These are phyloP conservation scores for Fomitopsis palustris DNA, from an alignment of 1,284 basidiomycete genomes.

Conservation along the genomic window DNA sequence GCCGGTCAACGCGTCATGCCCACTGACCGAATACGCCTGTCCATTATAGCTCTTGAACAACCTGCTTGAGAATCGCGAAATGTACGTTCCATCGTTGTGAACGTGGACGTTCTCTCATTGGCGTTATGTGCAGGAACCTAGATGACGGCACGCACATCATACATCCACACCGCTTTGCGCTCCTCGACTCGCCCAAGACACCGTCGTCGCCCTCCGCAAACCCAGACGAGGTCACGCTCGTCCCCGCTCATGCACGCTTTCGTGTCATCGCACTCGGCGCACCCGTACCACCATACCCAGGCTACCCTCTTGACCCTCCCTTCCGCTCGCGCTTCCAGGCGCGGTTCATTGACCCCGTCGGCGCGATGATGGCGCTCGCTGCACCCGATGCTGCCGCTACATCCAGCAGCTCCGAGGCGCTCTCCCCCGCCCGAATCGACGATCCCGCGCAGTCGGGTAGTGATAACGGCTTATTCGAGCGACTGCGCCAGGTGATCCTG, in stretches of 20 bases:
- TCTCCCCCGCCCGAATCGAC: slow-evolving; percentile 9
- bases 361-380: slow-evolving; percentile 47
- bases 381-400: background rate
- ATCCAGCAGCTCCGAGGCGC: background rate
- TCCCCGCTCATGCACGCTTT: slow-evolving; percentile 61
- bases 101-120: too few relatives aligned
- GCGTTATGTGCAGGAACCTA: slow-evolving; percentile 56
- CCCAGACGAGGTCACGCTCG: slow-evolving; percentile 31
- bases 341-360: slow-evolving; percentile 59
- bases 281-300: slow-evolving; percentile 63
- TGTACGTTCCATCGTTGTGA: slow-evolving; percentile 41
- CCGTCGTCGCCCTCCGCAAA: slow-evolving; percentile 30
- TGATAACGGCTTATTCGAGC: slow-evolving; percentile 29
- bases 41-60: slow-evolving; percentile 53
- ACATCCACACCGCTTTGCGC: slow-evolving; percentile 53
- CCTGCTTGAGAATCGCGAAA: slow-evolving; percentile 64
- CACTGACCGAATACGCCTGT: background rate
- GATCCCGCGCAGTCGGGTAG: background rate
- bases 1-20: background rate
- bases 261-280: slow-evolving; percentile 63
- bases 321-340: slow-evolving; percentile 69
- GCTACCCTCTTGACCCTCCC: slow-evolving; percentile 64
- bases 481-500: slow-evolving; percentile 52
- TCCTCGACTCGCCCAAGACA: slow-evolving; percentile 35
- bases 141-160: slow-evolving; percentile 74